Evolutionary conservation across 306 rosid genomes (phyloP), one percentile per base, ranked within the genome.

Genomic region (Acacia melanoxylon): DNA sequence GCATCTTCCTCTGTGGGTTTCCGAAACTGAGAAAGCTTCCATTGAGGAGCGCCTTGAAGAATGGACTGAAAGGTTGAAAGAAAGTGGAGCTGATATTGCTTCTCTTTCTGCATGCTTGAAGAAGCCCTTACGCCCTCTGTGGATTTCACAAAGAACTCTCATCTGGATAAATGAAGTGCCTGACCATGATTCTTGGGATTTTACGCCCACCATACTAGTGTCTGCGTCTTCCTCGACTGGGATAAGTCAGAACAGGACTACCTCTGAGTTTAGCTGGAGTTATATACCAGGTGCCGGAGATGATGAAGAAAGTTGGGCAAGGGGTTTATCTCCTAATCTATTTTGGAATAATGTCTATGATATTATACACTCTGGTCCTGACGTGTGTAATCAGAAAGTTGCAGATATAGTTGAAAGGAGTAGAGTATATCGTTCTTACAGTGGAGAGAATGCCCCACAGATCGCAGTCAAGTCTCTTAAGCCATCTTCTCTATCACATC

Each of bases 281-380:
- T 95, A 95, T 77, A 93, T 93, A 68, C 84, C 98, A 0, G 98
- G 99, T 62, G 98, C 98, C 0, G 98, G 98, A 77, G 98, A 95
- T 25, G 98, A 95, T 42, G 98, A 95, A 88, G 98, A 95, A 89
- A 93, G 94, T 76, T 95, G 98, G 97, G 93, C 98, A 6, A 88
- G 92, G 84, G 92, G 98, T 61, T 86, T 95, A 80, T 82, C 95
- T 54, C 99, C 97, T 7, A 59, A 61, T 62, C 90, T 95, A 27
- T 95, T 95, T 45, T 91, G 99, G 99, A 85, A 76, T 20, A 80
- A 92, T 75, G 98, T 85, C 74, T 85, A 89, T 82, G 97, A 90
- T 83, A 84, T 93, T 84, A 89, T 92, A 84, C 89, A 79, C 80
- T 86, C 93, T 0, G 93, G 95, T 40, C 99, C 97, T 14, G 91